These are phyloP conservation scores for Carex scoparia DNA, from an alignment of 176 grass and related monocot genomes.

Conservation along the genomic window DNA sequence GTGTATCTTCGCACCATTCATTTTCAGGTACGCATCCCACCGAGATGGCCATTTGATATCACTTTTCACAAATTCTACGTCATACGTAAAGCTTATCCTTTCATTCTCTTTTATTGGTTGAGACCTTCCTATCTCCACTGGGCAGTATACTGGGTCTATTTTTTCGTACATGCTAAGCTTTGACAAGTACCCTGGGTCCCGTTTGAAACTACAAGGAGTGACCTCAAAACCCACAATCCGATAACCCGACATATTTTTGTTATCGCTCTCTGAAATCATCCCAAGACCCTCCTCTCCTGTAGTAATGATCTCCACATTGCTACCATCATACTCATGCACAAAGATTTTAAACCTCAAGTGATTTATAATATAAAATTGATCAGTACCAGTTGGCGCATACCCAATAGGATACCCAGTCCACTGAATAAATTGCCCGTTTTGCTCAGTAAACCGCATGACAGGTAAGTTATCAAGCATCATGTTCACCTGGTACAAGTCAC, in stretches of 20 bases:
- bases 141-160: conserved; percentile 58
- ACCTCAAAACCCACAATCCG: conserved; percentile 93
- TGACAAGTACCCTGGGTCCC: conserved; percentile 36
- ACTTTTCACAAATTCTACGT: conserved; percentile 70
- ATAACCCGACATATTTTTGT: conserved; percentile 74
- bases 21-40: conserved; percentile 85
- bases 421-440: conserved; percentile 61
- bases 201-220: conserved; percentile 78
- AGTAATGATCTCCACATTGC: conserved; percentile 53
- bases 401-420: conserved; percentile 85
- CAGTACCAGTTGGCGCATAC: conserved; percentile 47
- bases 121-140: conserved; percentile 57
- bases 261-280: conserved; percentile 57
- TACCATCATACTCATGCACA: conserved; percentile 68
- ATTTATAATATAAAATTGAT: conserved; percentile 75
- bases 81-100: conserved; percentile 71
- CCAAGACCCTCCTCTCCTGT: conserved; percentile 75
- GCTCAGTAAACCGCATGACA: conserved; percentile 67
- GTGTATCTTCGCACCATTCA: conserved; percentile 75
- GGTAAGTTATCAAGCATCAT: conserved; percentile 94
- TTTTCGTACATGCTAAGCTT: conserved; percentile 78
- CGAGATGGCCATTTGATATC: conserved; percentile 84
- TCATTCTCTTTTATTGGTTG: conserved; percentile 71
- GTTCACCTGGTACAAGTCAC: conserved; percentile 86
- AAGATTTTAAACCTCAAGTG: conserved; percentile 81